phyloP scores from a whole-genome alignment of 495 filamentous ascomycete genomes.

The Aspergillus sclerotioniger region DNA sequence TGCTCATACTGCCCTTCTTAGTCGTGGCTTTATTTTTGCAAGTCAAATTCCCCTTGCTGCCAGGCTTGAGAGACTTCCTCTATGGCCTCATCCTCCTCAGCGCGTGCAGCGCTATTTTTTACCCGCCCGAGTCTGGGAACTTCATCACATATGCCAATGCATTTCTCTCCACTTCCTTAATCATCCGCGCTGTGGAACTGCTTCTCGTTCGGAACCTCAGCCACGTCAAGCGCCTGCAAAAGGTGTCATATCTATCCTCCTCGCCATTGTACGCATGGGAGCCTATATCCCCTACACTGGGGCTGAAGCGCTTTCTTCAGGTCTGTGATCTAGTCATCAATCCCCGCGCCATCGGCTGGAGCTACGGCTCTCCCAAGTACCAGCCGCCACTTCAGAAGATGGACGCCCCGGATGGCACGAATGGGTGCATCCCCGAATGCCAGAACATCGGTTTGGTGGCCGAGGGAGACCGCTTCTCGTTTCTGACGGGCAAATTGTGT shows the following conservation, averaged over 20 bases:
- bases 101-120: conserved; percentile 12
- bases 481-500: background rate
- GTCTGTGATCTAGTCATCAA: conserved; percentile 18
- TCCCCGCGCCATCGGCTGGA: conserved; percentile 23
- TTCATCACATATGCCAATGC: conserved; percentile 19
- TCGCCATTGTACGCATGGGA: conserved; percentile 16
- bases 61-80: conserved; percentile 4
- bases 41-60: conserved; percentile 9
- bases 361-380: conserved; percentile 16
- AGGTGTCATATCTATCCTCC: background rate
- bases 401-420: background rate
- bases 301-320: conserved; percentile 7
- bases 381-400: conserved; percentile 2
- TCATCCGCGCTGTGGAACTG: conserved; percentile 20
- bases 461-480: background rate
- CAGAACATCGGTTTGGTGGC: conserved; percentile 1
- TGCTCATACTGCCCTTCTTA: conserved; percentile 16
- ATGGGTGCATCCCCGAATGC: background rate
- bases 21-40: conserved; percentile 13
- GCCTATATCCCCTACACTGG: conserved; percentile 11
- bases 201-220: conserved; percentile 13
- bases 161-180: conserved; percentile 15
- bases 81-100: conserved; percentile 8
- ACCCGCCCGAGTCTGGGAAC: conserved; percentile 5
- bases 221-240: conserved; percentile 12